Conservation (phyloP, 225 moss, liverwort and hornwort genomes). For the Anthoceros angustus region DNA sequence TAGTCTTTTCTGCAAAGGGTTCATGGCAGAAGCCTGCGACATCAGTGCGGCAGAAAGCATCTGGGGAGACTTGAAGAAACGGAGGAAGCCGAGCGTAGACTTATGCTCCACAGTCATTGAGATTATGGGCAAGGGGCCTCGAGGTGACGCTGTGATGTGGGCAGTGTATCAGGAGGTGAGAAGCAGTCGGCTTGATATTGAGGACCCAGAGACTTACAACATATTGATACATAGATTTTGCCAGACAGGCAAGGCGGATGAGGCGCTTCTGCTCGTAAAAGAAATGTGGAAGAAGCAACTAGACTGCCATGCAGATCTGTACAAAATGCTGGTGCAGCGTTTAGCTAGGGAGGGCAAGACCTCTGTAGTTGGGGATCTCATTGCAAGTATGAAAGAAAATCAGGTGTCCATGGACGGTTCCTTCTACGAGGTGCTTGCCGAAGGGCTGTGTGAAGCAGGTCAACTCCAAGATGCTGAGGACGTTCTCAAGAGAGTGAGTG, state of each 20-base stretch:
- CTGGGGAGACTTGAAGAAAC: neutral
- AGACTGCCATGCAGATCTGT: neutral
- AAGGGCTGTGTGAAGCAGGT: neutral
- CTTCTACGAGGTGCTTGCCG: neutral
- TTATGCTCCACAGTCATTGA: neutral
- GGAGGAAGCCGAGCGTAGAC: neutral
- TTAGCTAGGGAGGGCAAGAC: neutral
- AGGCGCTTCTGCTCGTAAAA: neutral
- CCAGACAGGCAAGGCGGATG: neutral
- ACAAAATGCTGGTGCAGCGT: neutral
- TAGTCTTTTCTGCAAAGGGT: neutral
- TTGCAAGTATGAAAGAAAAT: neutral
- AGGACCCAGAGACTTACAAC: neutral
- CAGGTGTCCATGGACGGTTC: neutral
- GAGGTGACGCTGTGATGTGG: neutral
- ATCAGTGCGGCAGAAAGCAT: neutral
- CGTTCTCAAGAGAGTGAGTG: neutral
- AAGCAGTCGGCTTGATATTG: neutral
- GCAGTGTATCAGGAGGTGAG: neutral
- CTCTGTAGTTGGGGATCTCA: neutral
- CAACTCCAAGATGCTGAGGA: neutral
- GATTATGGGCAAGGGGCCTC: neutral
- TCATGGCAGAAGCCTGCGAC: neutral
- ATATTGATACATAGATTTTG: neutral
- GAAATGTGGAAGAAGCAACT: neutral